Conservation (phyloP, 768 basidiomycete genomes). For the Hydnomerulius pinastri region DNA sequence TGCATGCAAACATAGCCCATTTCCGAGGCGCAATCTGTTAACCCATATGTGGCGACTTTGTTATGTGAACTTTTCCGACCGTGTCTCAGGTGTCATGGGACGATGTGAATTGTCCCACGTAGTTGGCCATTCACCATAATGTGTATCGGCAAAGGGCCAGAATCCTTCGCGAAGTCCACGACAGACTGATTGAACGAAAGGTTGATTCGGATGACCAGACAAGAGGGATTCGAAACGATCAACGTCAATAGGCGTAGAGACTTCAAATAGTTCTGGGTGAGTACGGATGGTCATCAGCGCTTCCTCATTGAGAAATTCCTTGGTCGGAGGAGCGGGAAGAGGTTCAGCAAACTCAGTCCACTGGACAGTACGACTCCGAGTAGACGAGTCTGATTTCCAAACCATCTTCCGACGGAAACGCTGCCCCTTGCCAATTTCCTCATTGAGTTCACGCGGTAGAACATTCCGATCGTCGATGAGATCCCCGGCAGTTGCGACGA, state of each 20-base stretch:
- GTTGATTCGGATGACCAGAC: slow-evolving; percentile 37
- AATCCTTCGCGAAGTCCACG: slow-evolving; percentile 39
- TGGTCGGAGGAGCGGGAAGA: background rate
- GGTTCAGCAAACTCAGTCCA: background rate
- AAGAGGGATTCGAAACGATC: slow-evolving; percentile 31
- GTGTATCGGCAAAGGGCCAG: slow-evolving; percentile 44
- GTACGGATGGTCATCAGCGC: slow-evolving; percentile 23
- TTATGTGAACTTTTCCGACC: too few relatives aligned
- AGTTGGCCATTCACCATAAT: slow-evolving; percentile 15
- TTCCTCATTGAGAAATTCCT: slow-evolving; percentile 9
- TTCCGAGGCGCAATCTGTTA: too few relatives aligned
- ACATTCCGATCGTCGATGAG: background rate
- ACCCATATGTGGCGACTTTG: too few relatives aligned
- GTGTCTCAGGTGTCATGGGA: too few relatives aligned
- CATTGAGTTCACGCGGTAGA: background rate
- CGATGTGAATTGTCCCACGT: slow-evolving; percentile 26
- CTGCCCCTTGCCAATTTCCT: background rate
- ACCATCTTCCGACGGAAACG: background rate
- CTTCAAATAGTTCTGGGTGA: slow-evolving; percentile 35
- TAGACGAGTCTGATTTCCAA: background rate
- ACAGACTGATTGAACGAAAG: slow-evolving; percentile 38
- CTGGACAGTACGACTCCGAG: background rate
- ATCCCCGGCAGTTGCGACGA: background rate
- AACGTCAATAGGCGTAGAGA: slow-evolving; percentile 40
- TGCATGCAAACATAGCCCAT: too few relatives aligned